Conservation (phyloP, 177 flowering plant genomes). For the Vitis hybrid region DNA sequence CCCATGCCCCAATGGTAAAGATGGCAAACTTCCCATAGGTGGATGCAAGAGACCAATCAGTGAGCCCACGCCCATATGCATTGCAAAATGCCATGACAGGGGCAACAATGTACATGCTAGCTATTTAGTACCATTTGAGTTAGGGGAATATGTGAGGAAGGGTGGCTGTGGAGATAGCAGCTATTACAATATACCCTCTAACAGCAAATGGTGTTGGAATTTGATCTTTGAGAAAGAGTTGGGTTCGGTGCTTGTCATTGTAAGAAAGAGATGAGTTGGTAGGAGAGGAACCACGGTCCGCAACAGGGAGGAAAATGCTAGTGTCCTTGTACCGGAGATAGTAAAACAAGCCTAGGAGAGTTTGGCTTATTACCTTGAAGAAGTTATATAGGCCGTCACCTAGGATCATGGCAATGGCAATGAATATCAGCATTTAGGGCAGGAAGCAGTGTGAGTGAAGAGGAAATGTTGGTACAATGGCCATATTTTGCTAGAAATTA, state of each 20-base stretch:
- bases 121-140: constrained; percentile 25
- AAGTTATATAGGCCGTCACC: constrained; percentile 30
- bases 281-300: constrained; percentile 1
- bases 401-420: constrained; percentile 25
- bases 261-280: background rate
- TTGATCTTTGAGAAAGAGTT: constrained; percentile 25
- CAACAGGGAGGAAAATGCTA: constrained; percentile 1
- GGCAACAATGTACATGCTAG: constrained; percentile 22
- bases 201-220: constrained; percentile 23
- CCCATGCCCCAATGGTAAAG: constrained; percentile 28
- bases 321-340: background rate
- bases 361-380: constrained; percentile 21
- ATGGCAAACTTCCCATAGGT: constrained; percentile 30
- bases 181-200: constrained; percentile 19
- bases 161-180: constrained; percentile 13
- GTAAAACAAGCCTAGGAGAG: constrained; percentile 8
- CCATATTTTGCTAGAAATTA: background rate
- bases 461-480: too few species aligned
- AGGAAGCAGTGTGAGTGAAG: background rate
- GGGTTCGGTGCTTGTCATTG: constrained; percentile 19
- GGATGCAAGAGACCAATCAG: constrained; percentile 32
- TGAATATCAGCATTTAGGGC: constrained; percentile 19
- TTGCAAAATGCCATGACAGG: constrained; percentile 26
- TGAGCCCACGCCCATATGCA: constrained; percentile 27
- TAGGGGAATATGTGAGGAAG: constrained; percentile 19